A percentile compares a stretch with the other conserved stretches of the same genome.
phyloP scores from a whole-genome alignment of 306 rosid genomes.

The Astragalus glycyphyllos region DNA sequence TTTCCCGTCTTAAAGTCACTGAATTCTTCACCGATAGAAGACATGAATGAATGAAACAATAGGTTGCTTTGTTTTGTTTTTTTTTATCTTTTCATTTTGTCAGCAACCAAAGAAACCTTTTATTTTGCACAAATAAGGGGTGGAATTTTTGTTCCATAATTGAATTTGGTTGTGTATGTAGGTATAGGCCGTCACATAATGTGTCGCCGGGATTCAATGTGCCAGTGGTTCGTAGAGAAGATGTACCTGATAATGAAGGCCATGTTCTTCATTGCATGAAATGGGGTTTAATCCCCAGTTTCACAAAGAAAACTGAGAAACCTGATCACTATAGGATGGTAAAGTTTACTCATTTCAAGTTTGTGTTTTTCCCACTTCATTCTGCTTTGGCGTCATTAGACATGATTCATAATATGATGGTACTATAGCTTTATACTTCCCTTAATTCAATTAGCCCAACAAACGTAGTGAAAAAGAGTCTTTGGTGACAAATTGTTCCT shows the following conservation, averaged over 20 bases:
- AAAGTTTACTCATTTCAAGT: conserved; percentile 17
- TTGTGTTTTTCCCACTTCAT: not conserved
- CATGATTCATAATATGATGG: not conserved
- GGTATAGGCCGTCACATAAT: conserved; percentile 77
- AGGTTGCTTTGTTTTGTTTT: not conserved
- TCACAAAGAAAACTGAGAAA: conserved; percentile 82
- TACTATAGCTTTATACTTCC: not conserved
- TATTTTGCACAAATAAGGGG: not conserved
- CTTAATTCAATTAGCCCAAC: not conserved
- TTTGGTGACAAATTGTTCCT: not conserved
- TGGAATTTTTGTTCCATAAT: not conserved
- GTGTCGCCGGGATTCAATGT: conserved; percentile 73
- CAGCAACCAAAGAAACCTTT: not conserved
- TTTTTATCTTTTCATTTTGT: not conserved
- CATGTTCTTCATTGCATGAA: conserved; percentile 77
- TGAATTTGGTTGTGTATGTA: conserved; percentile 36
- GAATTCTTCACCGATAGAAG: not conserved
- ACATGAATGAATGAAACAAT: not conserved
- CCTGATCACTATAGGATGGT: conserved; percentile 88
- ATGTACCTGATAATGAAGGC: conserved; percentile 57
- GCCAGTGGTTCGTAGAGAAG: conserved; percentile 82
- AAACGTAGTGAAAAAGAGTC: not conserved
- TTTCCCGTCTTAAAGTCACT: not conserved
- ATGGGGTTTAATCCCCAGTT: conserved; percentile 94
- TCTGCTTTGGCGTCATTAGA: not conserved